Evolutionary conservation across 208 protist genomes (phyloP).

Genomic region (Trypanosoma melophagium): DNA sequence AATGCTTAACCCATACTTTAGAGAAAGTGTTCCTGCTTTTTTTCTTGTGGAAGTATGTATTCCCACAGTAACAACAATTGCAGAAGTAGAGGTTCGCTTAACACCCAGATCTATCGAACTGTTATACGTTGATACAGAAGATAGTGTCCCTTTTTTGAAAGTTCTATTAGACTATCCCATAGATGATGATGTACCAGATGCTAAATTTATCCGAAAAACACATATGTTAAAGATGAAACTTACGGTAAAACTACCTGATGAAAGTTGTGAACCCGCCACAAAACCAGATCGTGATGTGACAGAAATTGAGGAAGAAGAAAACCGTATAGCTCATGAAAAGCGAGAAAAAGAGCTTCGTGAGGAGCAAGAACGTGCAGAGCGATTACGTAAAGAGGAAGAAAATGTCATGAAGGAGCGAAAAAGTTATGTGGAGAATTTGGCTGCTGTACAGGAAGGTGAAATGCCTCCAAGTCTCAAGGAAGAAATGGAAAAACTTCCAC

Average conservation of each 20-base stretch:
- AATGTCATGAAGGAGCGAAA: slow-evolving; percentile 67
- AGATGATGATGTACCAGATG: slow-evolving; percentile 49
- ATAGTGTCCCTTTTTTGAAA: slow-evolving; percentile 49
- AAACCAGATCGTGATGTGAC: slow-evolving; percentile 54
- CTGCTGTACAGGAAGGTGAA: slow-evolving; percentile 72
- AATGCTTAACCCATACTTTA: slow-evolving; percentile 65
- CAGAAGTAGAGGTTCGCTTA: slow-evolving; percentile 81
- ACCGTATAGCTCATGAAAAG: slow-evolving; percentile 27
- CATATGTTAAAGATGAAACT: slow-evolving; percentile 56
- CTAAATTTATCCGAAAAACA: slow-evolving; percentile 81
- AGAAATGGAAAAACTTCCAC: slow-evolving; percentile 74
- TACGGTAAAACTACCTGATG: slow-evolving; percentile 73
- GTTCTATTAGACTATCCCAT: slow-evolving; percentile 80
- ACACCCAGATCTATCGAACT: slow-evolving; percentile 46
- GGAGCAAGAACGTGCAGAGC: slow-evolving; percentile 31
- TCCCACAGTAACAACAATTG: slow-evolving; percentile 69
- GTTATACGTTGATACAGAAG: slow-evolving; percentile 57
- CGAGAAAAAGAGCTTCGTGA: slow-evolving; percentile 35
- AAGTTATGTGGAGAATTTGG: slow-evolving; percentile 69
- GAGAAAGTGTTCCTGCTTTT: slow-evolving; percentile 64
- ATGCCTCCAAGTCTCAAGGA: slow-evolving; percentile 70
- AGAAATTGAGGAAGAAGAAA: slow-evolving; percentile 74
- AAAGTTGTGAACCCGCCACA: slow-evolving; percentile 43
- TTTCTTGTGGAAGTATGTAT: slow-evolving; percentile 66
- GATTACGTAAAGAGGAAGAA: slow-evolving; percentile 44